These are phyloP conservation scores for Penicillium crystallinum DNA, from an alignment of 495 filamentous ascomycete species.

Conservation along the genomic window DNA sequence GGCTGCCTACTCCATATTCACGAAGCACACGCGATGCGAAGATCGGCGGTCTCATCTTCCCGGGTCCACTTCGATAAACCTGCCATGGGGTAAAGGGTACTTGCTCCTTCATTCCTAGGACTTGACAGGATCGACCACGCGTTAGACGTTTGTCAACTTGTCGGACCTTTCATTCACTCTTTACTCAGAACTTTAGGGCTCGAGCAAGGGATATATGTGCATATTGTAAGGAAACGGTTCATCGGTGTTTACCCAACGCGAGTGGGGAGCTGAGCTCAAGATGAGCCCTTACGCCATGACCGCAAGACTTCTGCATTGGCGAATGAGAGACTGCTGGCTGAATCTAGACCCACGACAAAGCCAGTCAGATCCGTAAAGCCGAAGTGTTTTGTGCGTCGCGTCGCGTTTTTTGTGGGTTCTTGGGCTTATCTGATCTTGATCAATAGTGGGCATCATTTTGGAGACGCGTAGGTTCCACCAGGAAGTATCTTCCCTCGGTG, in stretches of 20 bases:
- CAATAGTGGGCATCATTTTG: slow-evolving; percentile 15
- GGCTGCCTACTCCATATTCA: too few relatives aligned
- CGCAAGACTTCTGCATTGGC: not conserved
- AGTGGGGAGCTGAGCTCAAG: slow-evolving; percentile 1
- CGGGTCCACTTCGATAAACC: slow-evolving; percentile 12
- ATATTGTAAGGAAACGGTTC: too few relatives aligned
- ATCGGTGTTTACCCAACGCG: too few relatives aligned
- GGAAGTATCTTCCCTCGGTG: too few relatives aligned
- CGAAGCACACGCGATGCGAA: too few relatives aligned
- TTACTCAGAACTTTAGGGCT: too few relatives aligned
- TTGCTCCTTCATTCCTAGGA: slow-evolving; percentile 19
- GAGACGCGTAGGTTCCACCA: slow-evolving; percentile 16
- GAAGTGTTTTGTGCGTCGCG: slow-evolving; percentile 20
- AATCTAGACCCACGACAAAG: slow-evolving; percentile 5
- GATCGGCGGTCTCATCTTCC: not conserved
- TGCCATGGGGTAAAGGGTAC: slow-evolving; percentile 11
- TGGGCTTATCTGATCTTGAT: slow-evolving; percentile 29
- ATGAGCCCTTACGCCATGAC: not conserved
- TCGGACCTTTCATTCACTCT: too few relatives aligned
- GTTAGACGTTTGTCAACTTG: too few relatives aligned
- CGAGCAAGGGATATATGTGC: too few relatives aligned
- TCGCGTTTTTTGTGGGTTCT: slow-evolving; percentile 13
- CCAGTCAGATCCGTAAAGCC: slow-evolving; percentile 27
- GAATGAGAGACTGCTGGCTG: not conserved
- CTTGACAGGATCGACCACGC: slow-evolving; percentile 1